Conservation (phyloP, 2,329 filamentous ascomycete species). For the Cladorrhinum sp. region DNA sequence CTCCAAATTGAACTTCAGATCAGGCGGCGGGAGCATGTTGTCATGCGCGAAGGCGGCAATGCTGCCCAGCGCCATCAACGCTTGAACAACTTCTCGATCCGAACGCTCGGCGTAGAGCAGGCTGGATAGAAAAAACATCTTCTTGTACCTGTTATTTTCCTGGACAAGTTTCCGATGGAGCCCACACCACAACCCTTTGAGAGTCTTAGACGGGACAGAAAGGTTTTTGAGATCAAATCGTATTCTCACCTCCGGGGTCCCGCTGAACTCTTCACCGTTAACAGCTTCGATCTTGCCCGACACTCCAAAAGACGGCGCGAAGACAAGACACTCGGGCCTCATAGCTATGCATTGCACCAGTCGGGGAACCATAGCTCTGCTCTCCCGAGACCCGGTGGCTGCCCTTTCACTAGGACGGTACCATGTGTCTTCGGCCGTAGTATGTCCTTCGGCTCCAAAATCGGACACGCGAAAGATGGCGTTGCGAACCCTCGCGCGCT, state of each 20-base stretch:
- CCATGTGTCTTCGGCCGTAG: constrained; percentile 7
- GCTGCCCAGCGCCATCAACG: constrained; percentile 9
- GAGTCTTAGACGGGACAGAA: not conserved
- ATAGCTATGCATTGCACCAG: not conserved
- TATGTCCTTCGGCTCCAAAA: constrained; percentile 30
- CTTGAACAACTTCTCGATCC: constrained; percentile 15
- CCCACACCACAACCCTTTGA: constrained; percentile 16
- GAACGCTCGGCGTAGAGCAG: constrained; percentile 12
- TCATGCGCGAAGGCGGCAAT: not conserved
- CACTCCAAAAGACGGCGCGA: not conserved
- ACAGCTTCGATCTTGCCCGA: not conserved
- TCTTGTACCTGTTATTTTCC: constrained; percentile 16
- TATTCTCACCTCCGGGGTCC: constrained; percentile 2
- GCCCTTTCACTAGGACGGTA: not conserved
- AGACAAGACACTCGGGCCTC: not conserved
- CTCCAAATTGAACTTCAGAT: constrained; percentile 7
- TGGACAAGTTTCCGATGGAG: constrained; percentile 8
- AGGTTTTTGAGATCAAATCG: constrained; percentile 9
- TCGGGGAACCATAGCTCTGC: not conserved
- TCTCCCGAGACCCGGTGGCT: not conserved
- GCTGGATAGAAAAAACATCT: constrained; percentile 18
- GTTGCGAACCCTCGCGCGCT: constrained; percentile 36
- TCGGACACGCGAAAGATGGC: constrained; percentile 36
- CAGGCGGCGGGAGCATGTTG: constrained; percentile 10
- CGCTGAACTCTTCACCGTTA: constrained; percentile 10